Base-by-base conservation (phyloP, 371 early-diverging fungal species). In the Smittium culicis region DNA sequence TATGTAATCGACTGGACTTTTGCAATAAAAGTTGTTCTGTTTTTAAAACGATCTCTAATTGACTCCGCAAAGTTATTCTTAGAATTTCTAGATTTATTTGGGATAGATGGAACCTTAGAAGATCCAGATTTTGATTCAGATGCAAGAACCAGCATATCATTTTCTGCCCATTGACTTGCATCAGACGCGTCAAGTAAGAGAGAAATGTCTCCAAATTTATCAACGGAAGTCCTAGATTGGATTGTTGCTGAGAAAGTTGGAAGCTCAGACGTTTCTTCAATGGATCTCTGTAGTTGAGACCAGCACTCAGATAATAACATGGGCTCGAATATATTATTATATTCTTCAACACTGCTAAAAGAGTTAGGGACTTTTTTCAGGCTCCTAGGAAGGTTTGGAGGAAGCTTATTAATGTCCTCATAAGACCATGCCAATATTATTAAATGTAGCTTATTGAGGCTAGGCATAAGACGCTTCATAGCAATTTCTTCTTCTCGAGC, bases 261-360 rank as follows among this genome's bases (percentile, higher is more conserved):
- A 66, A 34, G 84, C 74, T 16, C 68, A 57, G 1, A 75, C 66
- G 75, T 72, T 58, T 87, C 84, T 62, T 91, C 91, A 35, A 83
- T 82, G 0, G 89, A 79, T 14, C 87, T 81, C 67, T 83, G 72
- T 31, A 94, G 70, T 68, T 91, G 90, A 69, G 84, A 80, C 93
- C 93, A 93, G 59, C 86, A 82, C 73, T 96, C 97, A 8, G 91
- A 71, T 24, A 93, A 67, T 55, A 93, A 64, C 55, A 96, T 70
- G 0, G 94, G 94, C 72, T 93, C 92, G 70, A 94, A 89, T 0
- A 77, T 72, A 11, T 68, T 61, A 2, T 74, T 70, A 70, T 96
- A 96, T 55, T 85, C 82, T 11, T 79, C 70, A 31, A 79, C 80
- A 27, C 78, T 73, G 0, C 73, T 66, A 66, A 90, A 95, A 0